A percentile compares a stretch with the other conserved stretches of the same genome.
phyloP scores from a whole-genome alignment of 2,329 filamentous ascomycete genomes.

The Dothistroma pini region DNA sequence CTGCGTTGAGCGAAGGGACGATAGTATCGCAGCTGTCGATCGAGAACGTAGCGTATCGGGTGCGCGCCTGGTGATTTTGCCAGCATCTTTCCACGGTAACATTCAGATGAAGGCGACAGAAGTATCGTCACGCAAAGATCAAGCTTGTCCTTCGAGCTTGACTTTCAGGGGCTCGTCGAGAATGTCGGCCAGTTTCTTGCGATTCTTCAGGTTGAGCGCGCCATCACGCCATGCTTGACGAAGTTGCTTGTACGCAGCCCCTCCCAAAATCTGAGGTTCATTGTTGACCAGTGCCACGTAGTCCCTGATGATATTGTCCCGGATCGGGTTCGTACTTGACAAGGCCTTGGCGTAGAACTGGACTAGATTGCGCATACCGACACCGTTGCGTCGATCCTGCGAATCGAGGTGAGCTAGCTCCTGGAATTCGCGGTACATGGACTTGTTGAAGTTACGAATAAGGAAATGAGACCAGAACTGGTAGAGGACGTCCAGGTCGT shows the following conservation, averaged over 20 bases:
- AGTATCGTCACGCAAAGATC: neutral
- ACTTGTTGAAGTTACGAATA: slow-evolving; percentile 67
- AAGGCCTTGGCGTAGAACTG: slow-evolving; percentile 62
- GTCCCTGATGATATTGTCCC: slow-evolving; percentile 52
- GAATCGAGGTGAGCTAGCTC: slow-evolving; percentile 63
- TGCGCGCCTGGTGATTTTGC: neutral
- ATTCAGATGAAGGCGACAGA: neutral
- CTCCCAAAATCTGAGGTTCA: slow-evolving; percentile 42
- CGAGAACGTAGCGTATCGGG: neutral
- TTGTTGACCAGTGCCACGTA: slow-evolving; percentile 53
- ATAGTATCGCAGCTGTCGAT: neutral
- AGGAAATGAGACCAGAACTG: slow-evolving; percentile 73
- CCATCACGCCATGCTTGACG: slow-evolving; percentile 53
- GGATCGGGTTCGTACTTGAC: slow-evolving; percentile 49
- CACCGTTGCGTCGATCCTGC: slow-evolving; percentile 47
- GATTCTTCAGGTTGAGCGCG: slow-evolving; percentile 53
- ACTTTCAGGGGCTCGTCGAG: slow-evolving; percentile 51
- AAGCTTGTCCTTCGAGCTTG: slow-evolving; percentile 44
- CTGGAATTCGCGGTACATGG: slow-evolving; percentile 73
- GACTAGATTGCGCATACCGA: slow-evolving; percentile 61
- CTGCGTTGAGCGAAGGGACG: neutral
- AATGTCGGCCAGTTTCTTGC: slow-evolving; percentile 53
- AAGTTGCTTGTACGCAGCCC: slow-evolving; percentile 50
- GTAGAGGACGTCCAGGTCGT: slow-evolving; percentile 65
- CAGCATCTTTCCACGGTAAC: neutral